phyloP scores from a whole-genome alignment of 192 early-diverging fungal species.

The Coemansia asiatica region DNA sequence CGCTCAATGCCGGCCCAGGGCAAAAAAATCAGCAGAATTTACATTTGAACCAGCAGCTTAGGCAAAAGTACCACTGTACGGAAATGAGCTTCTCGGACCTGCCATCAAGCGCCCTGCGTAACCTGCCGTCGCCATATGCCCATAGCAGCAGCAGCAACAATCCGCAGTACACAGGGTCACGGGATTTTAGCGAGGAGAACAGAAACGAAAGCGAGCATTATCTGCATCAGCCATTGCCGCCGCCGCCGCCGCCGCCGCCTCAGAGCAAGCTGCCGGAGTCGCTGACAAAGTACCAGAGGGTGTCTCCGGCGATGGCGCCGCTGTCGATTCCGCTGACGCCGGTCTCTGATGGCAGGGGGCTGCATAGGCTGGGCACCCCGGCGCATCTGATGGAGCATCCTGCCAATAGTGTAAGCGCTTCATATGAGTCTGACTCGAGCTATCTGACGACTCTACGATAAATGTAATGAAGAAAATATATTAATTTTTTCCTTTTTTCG shows the following conservation, averaged over 20 bases:
- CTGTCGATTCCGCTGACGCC: conserved; percentile 1
- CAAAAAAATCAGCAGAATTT: background rate
- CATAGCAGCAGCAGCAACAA: background rate
- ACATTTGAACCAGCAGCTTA: background rate
- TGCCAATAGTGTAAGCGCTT: background rate
- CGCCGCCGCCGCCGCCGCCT: conserved; percentile 9
- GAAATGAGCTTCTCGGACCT: conserved; percentile 9
- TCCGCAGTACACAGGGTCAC: background rate
- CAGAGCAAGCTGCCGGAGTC: background rate
- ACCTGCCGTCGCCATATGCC: conserved; percentile 3
- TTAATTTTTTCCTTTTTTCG: background rate
- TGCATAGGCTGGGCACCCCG: background rate
- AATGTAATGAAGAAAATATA: background rate
- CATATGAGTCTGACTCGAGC: background rate
- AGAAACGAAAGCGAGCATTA: conserved; percentile 20
- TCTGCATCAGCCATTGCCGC: conserved; percentile 31
- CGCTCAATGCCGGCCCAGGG: background rate
- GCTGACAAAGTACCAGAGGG: background rate
- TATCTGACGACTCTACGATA: background rate
- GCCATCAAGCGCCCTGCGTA: background rate
- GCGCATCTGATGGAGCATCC: background rate
- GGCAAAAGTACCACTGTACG: background rate
- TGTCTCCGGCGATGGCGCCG: background rate
- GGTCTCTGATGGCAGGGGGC: background rate
- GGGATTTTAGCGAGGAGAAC: background rate